phyloP scores from a whole-genome alignment of 2,329 filamentous ascomycete genomes.

The Ophiognomonia clavigignenti-juglandacearum region DNA sequence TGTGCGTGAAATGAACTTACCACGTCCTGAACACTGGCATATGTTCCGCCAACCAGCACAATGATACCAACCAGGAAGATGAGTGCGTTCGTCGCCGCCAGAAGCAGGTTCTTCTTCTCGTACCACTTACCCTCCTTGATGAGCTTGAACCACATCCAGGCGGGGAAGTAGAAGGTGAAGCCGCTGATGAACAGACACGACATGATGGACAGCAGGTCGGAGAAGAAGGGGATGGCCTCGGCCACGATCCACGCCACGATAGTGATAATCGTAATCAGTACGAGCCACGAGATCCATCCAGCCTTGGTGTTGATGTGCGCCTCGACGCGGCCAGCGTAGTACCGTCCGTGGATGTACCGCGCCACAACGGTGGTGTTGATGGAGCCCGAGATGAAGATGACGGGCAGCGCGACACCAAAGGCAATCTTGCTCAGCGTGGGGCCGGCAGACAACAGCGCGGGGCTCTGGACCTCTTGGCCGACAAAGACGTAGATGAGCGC shows the following conservation, averaged over 20 bases:
- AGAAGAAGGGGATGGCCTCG: slow-evolving; percentile 69
- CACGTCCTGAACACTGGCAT: slow-evolving; percentile 24
- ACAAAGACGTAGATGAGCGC: slow-evolving; percentile 66
- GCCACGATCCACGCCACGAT: slow-evolving; percentile 66
- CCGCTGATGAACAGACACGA: slow-evolving; percentile 47
- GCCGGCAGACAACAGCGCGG: slow-evolving; percentile 63
- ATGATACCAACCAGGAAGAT: slow-evolving; percentile 22
- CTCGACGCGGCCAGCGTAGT: slow-evolving; percentile 37
- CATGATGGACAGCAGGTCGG: slow-evolving; percentile 54
- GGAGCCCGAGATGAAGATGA: slow-evolving; percentile 69
- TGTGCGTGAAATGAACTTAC: slow-evolving; percentile 16
- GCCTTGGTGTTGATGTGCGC: slow-evolving; percentile 43
- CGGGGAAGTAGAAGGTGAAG: slow-evolving; percentile 33
- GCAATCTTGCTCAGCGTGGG: slow-evolving; percentile 58
- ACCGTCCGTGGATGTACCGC: slow-evolving; percentile 41
- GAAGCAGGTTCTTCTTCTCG: slow-evolving; percentile 19
- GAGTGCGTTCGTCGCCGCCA: slow-evolving; percentile 17
- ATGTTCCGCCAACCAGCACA: slow-evolving; percentile 24
- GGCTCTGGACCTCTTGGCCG: slow-evolving; percentile 57
- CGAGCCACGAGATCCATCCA: slow-evolving; percentile 49
- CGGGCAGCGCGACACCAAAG: slow-evolving; percentile 66
- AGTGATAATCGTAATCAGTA: slow-evolving; percentile 54
- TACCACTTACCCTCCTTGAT: slow-evolving; percentile 27
- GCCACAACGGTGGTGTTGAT: slow-evolving; percentile 53
- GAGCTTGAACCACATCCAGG: slow-evolving; percentile 29